A percentile compares a stretch with the other conserved stretches of the same genome.
Conservation (phyloP, 164 flowering plant genomes). For the Santalum album region DNA sequence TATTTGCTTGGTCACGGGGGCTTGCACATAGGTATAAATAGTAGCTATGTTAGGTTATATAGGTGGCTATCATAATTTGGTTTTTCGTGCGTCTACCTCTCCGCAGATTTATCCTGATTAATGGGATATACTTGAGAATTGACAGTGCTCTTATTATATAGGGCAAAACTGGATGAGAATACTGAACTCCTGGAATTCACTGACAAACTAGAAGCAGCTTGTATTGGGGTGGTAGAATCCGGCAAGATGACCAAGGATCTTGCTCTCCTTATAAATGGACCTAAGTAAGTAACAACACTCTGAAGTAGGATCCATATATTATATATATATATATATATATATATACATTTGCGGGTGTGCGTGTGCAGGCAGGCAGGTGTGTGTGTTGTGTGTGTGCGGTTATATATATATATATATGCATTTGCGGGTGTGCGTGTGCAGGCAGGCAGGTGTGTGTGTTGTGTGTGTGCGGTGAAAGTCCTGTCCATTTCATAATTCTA, state of each 20-base stretch:
- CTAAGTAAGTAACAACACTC: constrained; percentile 39
- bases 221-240: constrained; percentile 72
- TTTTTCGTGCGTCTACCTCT: neutral
- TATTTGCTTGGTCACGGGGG: constrained; percentile 97
- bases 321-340: neutral
- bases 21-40: constrained; percentile 78
- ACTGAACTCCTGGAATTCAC: constrained; percentile 53
- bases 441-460: too few relatives aligned
- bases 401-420: too few relatives aligned
- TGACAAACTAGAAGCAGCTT: constrained; percentile 82
- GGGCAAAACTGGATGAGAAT: constrained; percentile 84
- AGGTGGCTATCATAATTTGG: too few relatives aligned
- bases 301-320: too few relatives aligned
- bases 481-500: too few relatives aligned
- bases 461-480: too few relatives aligned
- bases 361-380: too few relatives aligned
- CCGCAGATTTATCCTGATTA: neutral
- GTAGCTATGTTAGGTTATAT: too few relatives aligned
- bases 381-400: too few relatives aligned
- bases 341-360: too few relatives aligned
- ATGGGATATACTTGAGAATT: too few relatives aligned
- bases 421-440: too few relatives aligned
- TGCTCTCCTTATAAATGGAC: constrained; percentile 77
- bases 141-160: constrained; percentile 14
- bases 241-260: constrained; percentile 98